A percentile compares a stretch with the other conserved stretches of the same genome.
Conservation (phyloP, 495 filamentous ascomycete genomes). For the Xylaria telfairii region DNA sequence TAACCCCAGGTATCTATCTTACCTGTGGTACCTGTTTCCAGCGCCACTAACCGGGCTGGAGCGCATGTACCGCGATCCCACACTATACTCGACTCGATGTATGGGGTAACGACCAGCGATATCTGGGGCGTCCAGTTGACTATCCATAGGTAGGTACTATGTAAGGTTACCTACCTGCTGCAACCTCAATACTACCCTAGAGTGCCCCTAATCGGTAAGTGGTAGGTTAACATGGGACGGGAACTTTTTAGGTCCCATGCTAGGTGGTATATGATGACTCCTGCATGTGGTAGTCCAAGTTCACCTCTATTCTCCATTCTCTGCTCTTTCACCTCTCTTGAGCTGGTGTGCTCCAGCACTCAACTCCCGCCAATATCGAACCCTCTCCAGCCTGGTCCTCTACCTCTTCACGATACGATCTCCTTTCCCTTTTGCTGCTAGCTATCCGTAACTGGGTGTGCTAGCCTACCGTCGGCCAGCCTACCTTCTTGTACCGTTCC, state of each 20-base stretch:
- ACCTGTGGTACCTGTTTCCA: background rate
- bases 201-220: background rate
- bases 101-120: slow-evolving; percentile 11
- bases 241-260: background rate
- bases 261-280: slow-evolving; percentile 2
- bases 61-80: background rate
- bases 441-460: background rate
- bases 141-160: no score
- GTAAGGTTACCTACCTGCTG: no score
- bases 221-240: slow-evolving; percentile 3
- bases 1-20: background rate
- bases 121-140: background rate
- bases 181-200: no score
- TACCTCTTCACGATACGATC: background rate
- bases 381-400: background rate
- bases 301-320: slow-evolving; percentile 4
- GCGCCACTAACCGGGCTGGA: background rate
- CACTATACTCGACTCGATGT: background rate
- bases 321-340: slow-evolving; percentile 13
- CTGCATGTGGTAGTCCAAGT: background rate
- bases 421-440: background rate
- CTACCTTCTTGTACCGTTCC: slow-evolving; percentile 7
- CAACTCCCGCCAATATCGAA: background rate
- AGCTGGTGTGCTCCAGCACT: slow-evolving; percentile 24
- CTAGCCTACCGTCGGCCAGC: background rate